Evolutionary conservation across 768 basidiomycete species (phyloP), one percentile per base, ranked within the genome.

Genomic region (Suillus decipiens): DNA sequence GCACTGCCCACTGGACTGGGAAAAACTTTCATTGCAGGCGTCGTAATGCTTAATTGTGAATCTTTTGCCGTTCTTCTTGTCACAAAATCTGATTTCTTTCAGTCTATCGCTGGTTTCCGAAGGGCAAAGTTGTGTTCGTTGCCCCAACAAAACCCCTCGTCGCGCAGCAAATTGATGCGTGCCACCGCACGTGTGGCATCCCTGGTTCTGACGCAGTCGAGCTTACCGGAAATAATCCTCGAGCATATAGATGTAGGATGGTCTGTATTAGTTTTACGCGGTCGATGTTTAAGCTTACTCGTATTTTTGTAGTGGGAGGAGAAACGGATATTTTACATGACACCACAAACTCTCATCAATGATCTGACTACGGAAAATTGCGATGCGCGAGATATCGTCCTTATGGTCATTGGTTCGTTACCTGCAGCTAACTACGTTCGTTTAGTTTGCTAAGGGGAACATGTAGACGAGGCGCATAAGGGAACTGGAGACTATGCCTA

Each of bases 11-110:
- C 97, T 0, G 97, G 97, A 51, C 79, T 99, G 14, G 97, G 97
- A 17, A 99, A 99, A 78, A 99, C 97, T 0, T 99, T 99, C 70
- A 91, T 99, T 64, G 97, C 97, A 4, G 95, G 96, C 1, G 94
- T 93, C 2, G 85, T 99, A 24, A 98, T 99, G 96, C 78, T 96
- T 34, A 96, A 96, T 71, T 96, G 94, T 94, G 69, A 69, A 84
- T 71, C 45, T 19, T 34, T n/a, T 59, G 28, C 47, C 28, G 59
- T 8, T 61, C 47, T 31, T 60, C 24, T 43, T 19, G 28, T 33
- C 62, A 34, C 22, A 45, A 36, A 65, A 54, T 68, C n/a, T 65
- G 14, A 31, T 36, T 24, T 53, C 22, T 65, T 45, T 22, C 65
- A 95, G 93, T 85, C 72, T 96, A 95, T 69, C 88, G 92, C 41